Evolutionary conservation across 495 filamentous ascomycete genomes (phyloP), one percentile per base, ranked within the genome.

Genomic region (Daldinia loculata): DNA sequence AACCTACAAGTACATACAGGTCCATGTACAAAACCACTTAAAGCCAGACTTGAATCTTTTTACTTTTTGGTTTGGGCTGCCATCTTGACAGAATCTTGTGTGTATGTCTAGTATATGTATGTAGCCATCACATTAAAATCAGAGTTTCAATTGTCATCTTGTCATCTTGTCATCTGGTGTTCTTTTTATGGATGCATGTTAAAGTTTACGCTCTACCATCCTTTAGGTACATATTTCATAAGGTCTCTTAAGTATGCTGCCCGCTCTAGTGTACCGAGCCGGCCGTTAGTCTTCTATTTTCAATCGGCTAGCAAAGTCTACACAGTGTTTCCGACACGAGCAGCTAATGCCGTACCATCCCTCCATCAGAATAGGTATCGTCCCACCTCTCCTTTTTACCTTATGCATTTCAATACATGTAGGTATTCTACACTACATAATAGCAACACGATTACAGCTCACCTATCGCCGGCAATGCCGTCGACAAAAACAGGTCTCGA

Each of bases 31-130:
- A 56, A 12, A 32, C 61, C 51, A 43, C 17, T 50, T 32, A 30
- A 51, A 38, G 50, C 57, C 24, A 15, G 39, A 32, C 38, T 61
- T 45, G 15, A 30, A 61, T 27, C 11, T 61, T 26, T 30, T 45
- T 17, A 11, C 39, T 48, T 38, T 51, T 52, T 39, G 7, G 6
- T 41, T 50, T 36, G 38, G 36, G 36, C 56, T 61, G 56, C 34
- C n/a, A 66, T 36, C 52, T 71, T 71, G 69, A 67, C 69, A 67
- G 63, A 60, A 67, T 67, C 53, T 62, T 63, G 58, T 9, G 19
- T 58, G 24, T 22, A 27, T 56, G 45, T 51, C 34, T 36, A 14
- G 17, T 34, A 36, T 2, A 0, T 24, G 4, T 9, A 36, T 36
- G 34, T 36, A 36, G 12, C 38, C 51, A 22, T 24, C 43, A 53